phyloP scores from a whole-genome alignment of 2,329 filamentous ascomycete species.

The Fusarium marasasianum region DNA sequence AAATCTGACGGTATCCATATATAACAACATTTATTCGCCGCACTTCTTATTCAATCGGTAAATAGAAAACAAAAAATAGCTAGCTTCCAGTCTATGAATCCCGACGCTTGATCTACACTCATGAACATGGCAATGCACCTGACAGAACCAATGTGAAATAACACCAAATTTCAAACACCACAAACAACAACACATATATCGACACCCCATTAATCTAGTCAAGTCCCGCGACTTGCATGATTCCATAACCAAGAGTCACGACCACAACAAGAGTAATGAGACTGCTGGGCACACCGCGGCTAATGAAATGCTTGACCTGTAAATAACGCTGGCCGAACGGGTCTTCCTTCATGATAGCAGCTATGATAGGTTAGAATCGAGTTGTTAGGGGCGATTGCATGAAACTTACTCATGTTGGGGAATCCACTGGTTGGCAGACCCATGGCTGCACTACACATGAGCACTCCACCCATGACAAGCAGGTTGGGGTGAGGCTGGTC shows the following conservation, averaged over 20 bases:
- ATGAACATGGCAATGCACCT: slow-evolving; percentile 7
- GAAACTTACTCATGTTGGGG: slow-evolving; percentile 95
- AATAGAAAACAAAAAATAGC: background rate
- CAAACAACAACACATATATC: background rate
- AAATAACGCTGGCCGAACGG: slow-evolving; percentile 92
- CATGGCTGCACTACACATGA: slow-evolving; percentile 99
- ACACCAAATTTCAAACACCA: slow-evolving; percentile 2
- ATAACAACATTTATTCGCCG: background rate
- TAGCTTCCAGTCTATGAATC: slow-evolving; percentile 31
- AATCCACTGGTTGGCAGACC: slow-evolving; percentile 94
- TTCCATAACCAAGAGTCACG: slow-evolving; percentile 87
- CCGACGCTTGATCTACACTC: slow-evolving; percentile 24
- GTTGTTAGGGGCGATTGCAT: background rate
- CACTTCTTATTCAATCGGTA: background rate
- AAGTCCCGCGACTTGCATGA: slow-evolving; percentile 82
- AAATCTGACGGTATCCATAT: background rate
- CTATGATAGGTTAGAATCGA: slow-evolving; percentile 55
- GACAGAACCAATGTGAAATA: background rate
- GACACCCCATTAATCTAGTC: slow-evolving; percentile 44
- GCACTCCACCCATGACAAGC: slow-evolving; percentile 90
- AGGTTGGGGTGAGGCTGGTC: slow-evolving; percentile 91
- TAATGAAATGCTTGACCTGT: slow-evolving; percentile 92
- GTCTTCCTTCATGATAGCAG: slow-evolving; percentile 99
- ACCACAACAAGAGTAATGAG: slow-evolving; percentile 83
- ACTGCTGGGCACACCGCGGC: slow-evolving; percentile 88